These are phyloP conservation scores for Guadua angustifolia DNA, from an alignment of 176 grass and related monocot genomes.

Conservation along the genomic window DNA sequence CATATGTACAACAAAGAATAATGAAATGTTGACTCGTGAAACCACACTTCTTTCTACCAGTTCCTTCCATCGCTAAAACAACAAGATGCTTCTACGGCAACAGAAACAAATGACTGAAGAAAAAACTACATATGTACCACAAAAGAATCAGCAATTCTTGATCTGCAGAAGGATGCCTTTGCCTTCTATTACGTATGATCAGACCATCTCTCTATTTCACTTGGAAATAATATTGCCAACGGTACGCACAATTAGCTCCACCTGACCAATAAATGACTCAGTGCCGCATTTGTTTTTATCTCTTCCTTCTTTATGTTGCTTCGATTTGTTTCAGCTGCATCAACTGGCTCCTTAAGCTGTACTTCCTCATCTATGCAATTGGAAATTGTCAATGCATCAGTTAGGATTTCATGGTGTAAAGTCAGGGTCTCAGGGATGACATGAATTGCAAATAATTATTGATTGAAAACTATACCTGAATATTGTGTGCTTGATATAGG, in stretches of 20 bases:
- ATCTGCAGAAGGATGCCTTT: conserved; percentile 36
- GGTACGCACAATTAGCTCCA: conserved; percentile 39
- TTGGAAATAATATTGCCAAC: conserved; percentile 7
- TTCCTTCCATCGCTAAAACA: conserved; percentile 1
- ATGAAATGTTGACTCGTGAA: conserved; percentile 27
- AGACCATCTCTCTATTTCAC: not conserved
- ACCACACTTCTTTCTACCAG: conserved; percentile 12
- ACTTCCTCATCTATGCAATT: conserved; percentile 67
- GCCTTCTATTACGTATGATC: conserved; percentile 30
- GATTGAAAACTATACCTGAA: conserved; percentile 62
- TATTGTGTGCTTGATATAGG: conserved; percentile 60
- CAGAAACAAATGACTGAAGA: conserved; percentile 12
- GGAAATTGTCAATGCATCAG: conserved; percentile 19
- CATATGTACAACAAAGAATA: conserved; percentile 28
- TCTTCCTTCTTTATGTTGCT: not conserved
- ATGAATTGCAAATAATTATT: conserved; percentile 5
- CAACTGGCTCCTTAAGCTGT: conserved; percentile 68
- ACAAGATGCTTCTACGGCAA: not conserved
- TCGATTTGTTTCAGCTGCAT: conserved; percentile 56
- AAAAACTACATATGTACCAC: conserved; percentile 43
- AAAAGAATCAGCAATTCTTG: conserved; percentile 54
- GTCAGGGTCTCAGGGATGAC: not conserved
- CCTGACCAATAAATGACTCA: not conserved
- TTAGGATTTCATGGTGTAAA: not conserved
- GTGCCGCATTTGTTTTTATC: not conserved